These are phyloP conservation scores for Umbelopsis sp. DNA, from an alignment of 371 early-diverging fungal genomes.

Conservation along the genomic window DNA sequence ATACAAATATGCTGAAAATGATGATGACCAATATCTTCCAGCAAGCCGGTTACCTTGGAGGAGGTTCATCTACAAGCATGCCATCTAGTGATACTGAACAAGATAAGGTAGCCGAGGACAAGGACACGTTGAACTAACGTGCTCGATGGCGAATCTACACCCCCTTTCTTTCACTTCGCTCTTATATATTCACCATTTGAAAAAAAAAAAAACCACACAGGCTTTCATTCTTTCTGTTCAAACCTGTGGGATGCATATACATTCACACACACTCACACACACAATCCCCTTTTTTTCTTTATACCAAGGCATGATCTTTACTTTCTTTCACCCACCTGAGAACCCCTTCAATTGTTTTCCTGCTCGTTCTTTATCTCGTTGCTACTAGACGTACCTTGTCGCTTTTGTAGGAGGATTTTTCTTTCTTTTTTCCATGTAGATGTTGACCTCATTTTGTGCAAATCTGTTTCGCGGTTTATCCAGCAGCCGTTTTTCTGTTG, in stretches of 20 bases:
- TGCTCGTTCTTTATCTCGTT: not conserved
- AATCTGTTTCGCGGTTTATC: not conserved
- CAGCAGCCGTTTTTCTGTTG: not conserved
- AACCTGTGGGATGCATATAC: slow-evolving; percentile 17
- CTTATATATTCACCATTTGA: slow-evolving; percentile 4
- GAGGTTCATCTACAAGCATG: not conserved
- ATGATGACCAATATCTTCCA: slow-evolving; percentile 14
- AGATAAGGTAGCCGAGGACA: not conserved
- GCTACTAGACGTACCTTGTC: too few species aligned
- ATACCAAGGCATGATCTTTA: not conserved
- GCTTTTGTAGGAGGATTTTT: not conserved
- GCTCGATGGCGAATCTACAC: too few species aligned
- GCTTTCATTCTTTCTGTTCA: not conserved
- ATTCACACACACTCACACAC: not conserved
- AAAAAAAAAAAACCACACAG: not conserved
- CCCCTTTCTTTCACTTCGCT: not conserved
- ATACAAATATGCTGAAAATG: slow-evolving; percentile 10
- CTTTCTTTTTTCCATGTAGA: slow-evolving; percentile 5
- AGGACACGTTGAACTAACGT: not conserved
- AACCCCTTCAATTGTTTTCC: too few species aligned
- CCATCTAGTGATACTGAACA: not conserved
- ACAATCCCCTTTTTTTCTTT: not conserved
- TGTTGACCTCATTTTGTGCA: slow-evolving; percentile 13
- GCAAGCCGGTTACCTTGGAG: not conserved
- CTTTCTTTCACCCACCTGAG: too few species aligned